Base-by-base conservation (phyloP, 257 asterid genomes). In the Marsdenia floribunda region DNA sequence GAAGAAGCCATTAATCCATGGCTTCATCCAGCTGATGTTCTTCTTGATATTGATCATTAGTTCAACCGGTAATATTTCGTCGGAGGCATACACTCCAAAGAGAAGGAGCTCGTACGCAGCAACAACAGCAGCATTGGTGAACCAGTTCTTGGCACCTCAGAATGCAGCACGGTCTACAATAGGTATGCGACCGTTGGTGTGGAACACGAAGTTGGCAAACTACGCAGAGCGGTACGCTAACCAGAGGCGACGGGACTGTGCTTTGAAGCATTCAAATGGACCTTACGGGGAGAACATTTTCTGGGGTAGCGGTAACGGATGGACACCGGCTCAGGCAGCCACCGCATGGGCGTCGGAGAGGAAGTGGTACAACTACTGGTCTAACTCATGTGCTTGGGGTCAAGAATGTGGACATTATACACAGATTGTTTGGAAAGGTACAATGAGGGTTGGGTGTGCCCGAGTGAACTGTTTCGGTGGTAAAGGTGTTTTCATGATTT, bases 401-500 rank as follows among this genome's bases (percentile, higher is more conserved):
- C 70, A 76, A 69, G 81, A 84, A 69, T 82, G 88, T 44, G 90
- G 90, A n/a, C 90, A 86, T 70, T 86, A 84, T 76, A 86, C 88
- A 0, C 90, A 86, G 54, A 80, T 86, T 52, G 84, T 86, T 55
- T 86, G 90, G 90, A 84, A 72, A 35, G 77, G 61, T 19, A 78
- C 86, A 1, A 76, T 29, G 68, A 80, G 81, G 16, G 57, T 84
- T 61, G 90, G 88, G 8, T 84, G 90, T 68, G 90, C 90, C 2
- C 70, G 75, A 54, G 86, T 76, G 35, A 78, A 37, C 0, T 87
- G 89, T 59, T 13, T n/a, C 46, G 67, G 80, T 52, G 87, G 82
- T 0, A 75, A 73, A 13, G 89, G 89, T 2, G 86, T 87, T 69
- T 87, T 87, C 63, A 87, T 87, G 86, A 80, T 80, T 24, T 87